These are phyloP conservation scores for Chlorella sorokiniana DNA, from an alignment of 139 green algal species.

Conservation along the genomic window DNA sequence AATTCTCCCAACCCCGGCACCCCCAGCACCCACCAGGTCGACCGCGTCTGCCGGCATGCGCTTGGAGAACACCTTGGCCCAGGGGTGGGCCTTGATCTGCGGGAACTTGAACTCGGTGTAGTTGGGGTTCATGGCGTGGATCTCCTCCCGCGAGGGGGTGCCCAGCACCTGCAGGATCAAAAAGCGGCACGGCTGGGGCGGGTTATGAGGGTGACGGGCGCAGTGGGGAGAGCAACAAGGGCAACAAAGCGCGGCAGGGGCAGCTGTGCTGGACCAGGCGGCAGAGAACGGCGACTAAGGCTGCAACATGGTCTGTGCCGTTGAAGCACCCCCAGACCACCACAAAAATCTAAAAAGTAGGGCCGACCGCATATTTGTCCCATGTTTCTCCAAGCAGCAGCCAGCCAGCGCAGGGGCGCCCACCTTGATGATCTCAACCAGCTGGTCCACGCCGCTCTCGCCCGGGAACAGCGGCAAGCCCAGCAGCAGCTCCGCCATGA, in stretches of 20 bases:
- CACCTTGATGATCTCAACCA: conserved; percentile 99
- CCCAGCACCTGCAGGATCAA: conserved; percentile 81
- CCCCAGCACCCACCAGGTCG: conserved; percentile 54
- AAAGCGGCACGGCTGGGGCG: neutral
- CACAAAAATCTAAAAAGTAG: neutral
- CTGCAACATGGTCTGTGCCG: no score
- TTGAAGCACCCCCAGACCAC: no score
- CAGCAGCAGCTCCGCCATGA: conserved; percentile 98
- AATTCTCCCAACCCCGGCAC: neutral
- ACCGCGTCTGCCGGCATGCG: conserved; percentile 89
- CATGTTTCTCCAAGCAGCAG: neutral
- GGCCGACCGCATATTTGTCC: neutral
- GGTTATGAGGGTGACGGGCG: neutral
- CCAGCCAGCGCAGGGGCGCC: neutral
- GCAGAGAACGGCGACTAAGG: no score
- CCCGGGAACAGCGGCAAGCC: conserved; percentile 89
- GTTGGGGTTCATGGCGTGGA: conserved; percentile 99
- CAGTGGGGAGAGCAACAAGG: no score
- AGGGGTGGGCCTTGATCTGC: conserved; percentile 96
- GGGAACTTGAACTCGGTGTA: conserved; percentile 88
- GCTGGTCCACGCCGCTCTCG: conserved; percentile 97
- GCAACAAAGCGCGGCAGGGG: no score
- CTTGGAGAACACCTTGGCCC: conserved; percentile 97
- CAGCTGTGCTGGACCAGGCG: no score
- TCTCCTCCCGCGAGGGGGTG: conserved; percentile 94